phyloP scores from a whole-genome alignment of 805 yeast species.

The Candida alai region DNA sequence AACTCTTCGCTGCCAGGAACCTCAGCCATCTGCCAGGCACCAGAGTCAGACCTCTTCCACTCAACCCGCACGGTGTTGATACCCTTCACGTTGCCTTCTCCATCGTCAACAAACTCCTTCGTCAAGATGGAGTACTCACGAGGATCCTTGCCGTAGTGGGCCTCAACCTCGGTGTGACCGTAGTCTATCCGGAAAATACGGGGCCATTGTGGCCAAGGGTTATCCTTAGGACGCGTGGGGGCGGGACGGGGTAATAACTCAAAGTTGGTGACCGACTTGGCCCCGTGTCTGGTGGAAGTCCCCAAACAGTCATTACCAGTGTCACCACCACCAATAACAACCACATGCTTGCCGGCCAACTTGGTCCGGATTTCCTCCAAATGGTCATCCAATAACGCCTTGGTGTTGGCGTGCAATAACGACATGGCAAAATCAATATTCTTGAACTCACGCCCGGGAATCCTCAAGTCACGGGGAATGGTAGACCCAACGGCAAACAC shows the following conservation, averaged over 20 bases:
- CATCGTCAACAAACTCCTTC: conserved; percentile 94
- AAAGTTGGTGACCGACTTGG: conserved; percentile 88
- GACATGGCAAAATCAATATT: conserved; percentile 96
- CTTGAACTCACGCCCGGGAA: conserved; percentile 88
- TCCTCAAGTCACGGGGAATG: conserved; percentile 89
- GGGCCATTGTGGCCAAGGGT: conserved; percentile 99
- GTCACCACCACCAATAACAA: conserved; percentile 99
- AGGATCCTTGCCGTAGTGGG: conserved; percentile 95
- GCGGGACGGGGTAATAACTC: conserved; percentile 95
- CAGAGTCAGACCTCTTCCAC: conserved; percentile 93
- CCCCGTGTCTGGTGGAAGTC: conserved; percentile 96
- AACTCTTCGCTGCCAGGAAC: conserved; percentile 91
- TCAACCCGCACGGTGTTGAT: conserved; percentile 96
- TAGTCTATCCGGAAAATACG: conserved; percentile 95
- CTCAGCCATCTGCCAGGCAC: conserved; percentile 99
- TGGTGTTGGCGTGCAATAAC: conserved; percentile 77
- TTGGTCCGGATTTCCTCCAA: conserved; percentile 70
- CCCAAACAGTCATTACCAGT: conserved; percentile 99
- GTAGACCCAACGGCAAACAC: conserved; percentile 92
- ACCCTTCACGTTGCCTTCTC: conserved; percentile 90
- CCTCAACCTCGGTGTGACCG: conserved; percentile 93
- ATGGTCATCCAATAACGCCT: conserved; percentile 78
- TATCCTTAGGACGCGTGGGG: conserved; percentile 78
- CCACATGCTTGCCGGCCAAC: conserved; percentile 81
- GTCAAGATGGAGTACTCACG: conserved; percentile 94